Conservation (phyloP, 257 asterid genomes). For the Nicotiana benthamiana region DNA sequence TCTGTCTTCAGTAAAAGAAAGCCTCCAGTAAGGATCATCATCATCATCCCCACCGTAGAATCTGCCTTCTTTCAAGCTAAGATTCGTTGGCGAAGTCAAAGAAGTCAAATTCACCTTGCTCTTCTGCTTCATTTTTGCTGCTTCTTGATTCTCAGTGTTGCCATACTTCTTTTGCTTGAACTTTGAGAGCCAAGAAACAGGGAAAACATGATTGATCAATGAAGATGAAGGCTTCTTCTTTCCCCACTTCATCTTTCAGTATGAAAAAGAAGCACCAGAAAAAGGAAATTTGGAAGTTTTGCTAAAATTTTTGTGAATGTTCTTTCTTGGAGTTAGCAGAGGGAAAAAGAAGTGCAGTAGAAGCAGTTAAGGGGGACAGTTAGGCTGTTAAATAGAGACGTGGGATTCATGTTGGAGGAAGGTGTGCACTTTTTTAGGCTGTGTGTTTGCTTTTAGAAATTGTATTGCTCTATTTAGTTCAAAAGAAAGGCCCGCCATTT, state of each 20-base stretch:
- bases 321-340: slow-evolving; percentile 3
- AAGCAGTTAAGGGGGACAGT: slow-evolving; percentile 26
- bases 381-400: slow-evolving; percentile 29
- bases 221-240: slow-evolving; percentile 42
- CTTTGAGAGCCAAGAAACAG: slow-evolving; percentile 60
- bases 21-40: slow-evolving; percentile 60
- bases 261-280: neutral
- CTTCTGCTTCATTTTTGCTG: slow-evolving; percentile 15
- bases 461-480: slow-evolving; percentile 26
- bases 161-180: slow-evolving; percentile 31
- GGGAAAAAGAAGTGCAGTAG: slow-evolving; percentile 10
- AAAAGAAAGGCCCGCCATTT: slow-evolving; percentile 60
- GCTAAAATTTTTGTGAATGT: neutral
- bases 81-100: neutral
- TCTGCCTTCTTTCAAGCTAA: slow-evolving; percentile 26
- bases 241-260: slow-evolving; percentile 49
- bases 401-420: slow-evolving; percentile 33
- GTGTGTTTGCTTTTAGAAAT: neutral
- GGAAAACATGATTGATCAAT: slow-evolving; percentile 41
- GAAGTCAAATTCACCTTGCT: slow-evolving; percentile 14
- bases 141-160: slow-evolving; percentile 8
- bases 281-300: neutral
- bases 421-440: slow-evolving; percentile 8
- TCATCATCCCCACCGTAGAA: slow-evolving; percentile 52
- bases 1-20: slow-evolving; percentile 40